Conservation (phyloP, 768 basidiomycete species). For the Megacollybia marginata region DNA sequence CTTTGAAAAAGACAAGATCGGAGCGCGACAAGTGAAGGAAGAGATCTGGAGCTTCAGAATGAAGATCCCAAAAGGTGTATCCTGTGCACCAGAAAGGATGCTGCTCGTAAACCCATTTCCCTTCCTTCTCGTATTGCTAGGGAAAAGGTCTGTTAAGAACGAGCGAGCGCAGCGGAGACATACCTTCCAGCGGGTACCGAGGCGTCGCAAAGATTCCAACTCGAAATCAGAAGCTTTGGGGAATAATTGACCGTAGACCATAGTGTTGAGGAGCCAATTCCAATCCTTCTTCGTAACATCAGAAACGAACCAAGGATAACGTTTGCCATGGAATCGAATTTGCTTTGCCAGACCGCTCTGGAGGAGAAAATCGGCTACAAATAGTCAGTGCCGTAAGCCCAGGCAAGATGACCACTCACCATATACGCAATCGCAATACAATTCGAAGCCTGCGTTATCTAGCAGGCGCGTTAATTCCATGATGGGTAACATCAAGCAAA, state of each 20-base stretch:
- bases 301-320: slow-evolving; percentile 91
- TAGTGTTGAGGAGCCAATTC: slow-evolving; percentile 84
- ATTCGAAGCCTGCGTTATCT: slow-evolving; percentile 85
- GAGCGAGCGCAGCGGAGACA: slow-evolving; percentile 1
- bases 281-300: slow-evolving; percentile 92
- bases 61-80: slow-evolving; percentile 88
- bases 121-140: slow-evolving; percentile 87
- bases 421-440: slow-evolving; percentile 84
- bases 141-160: slow-evolving; percentile 2
- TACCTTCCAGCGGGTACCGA: slow-evolving; percentile 90
- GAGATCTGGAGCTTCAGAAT: slow-evolving; percentile 78
- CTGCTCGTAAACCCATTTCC: slow-evolving; percentile 91
- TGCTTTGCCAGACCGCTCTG: slow-evolving; percentile 81
- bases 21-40: slow-evolving; percentile 88
- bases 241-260: slow-evolving; percentile 92
- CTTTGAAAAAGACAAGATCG: slow-evolving; percentile 80
- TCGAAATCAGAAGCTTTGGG: slow-evolving; percentile 74
- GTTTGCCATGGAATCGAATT: slow-evolving; percentile 92
- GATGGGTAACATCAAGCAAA: too few relatives aligned
- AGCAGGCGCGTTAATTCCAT: too few relatives aligned
- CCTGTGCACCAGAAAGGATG: slow-evolving; percentile 97
- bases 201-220: slow-evolving; percentile 67
- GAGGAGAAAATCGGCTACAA: slow-evolving; percentile 81
- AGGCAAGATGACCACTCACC: slow-evolving; percentile 33
- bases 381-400: background rate